Conservation (phyloP, 1,284 basidiomycete genomes). For the Trametes sp. region DNA sequence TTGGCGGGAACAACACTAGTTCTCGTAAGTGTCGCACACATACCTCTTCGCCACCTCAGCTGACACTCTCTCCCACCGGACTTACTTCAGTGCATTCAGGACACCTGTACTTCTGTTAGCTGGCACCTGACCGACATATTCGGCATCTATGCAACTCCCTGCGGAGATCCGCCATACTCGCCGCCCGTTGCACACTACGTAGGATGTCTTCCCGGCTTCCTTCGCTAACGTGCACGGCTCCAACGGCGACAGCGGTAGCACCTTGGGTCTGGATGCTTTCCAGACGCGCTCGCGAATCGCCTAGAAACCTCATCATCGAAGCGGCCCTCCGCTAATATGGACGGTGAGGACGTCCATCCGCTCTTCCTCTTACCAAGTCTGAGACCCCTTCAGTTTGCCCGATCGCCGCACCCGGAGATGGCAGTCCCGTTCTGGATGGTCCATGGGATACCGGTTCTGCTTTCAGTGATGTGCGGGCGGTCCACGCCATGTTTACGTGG, state of each 20-base stretch:
- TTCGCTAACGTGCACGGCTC: background rate
- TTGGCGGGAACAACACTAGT: background rate
- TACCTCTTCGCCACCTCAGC: background rate
- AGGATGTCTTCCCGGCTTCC: background rate
- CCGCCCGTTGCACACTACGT: background rate
- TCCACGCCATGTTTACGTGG: background rate
- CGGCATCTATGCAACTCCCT: background rate
- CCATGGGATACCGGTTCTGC: background rate
- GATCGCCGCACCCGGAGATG: conserved; percentile 1
- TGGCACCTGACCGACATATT: background rate
- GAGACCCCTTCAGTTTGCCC: background rate
- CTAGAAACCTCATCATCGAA: background rate
- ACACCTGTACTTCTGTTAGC: too few relatives aligned
- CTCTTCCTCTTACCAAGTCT: background rate
- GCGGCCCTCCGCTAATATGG: background rate
- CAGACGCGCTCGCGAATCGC: background rate
- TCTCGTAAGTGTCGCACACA: background rate
- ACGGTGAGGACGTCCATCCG: background rate
- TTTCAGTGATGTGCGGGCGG: background rate
- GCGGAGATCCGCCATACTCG: background rate
- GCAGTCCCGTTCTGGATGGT: background rate
- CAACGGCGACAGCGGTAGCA: background rate
- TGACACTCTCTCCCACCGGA: too few relatives aligned
- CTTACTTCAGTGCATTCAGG: too few relatives aligned
- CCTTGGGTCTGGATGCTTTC: background rate